These are phyloP conservation scores for Chrysanthemum lavandulifolium DNA, from an alignment of 129 eudicot species.

Conservation along the genomic window DNA sequence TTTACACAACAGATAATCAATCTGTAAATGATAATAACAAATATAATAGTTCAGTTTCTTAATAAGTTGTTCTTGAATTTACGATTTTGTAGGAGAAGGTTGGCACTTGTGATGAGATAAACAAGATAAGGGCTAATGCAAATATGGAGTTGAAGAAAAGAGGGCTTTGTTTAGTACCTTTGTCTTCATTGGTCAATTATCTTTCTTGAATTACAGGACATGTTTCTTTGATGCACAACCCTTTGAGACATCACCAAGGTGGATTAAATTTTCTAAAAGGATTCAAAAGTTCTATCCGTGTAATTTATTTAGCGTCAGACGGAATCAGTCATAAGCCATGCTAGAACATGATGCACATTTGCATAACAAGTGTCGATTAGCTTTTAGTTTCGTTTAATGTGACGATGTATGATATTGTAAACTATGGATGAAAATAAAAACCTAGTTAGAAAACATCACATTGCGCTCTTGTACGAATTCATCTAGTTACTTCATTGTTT, in stretches of 20 bases:
- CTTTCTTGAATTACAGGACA: conserved; percentile 27
- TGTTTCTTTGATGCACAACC: conserved; percentile 13
- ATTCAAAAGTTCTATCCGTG: not conserved
- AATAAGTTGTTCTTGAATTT: not conserved
- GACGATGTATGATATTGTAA: not conserved
- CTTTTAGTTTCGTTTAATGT: not conserved
- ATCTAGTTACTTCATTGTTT: conserved; percentile 7
- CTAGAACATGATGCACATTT: not conserved
- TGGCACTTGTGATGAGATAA: conserved; percentile 21
- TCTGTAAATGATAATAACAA: not conserved
- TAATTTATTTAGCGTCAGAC: not conserved
- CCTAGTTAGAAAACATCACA: not conserved
- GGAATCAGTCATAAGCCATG: conserved; percentile 11
- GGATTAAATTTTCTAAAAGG: conserved; percentile 14
- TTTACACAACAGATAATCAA: too few species aligned
- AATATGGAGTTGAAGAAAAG: conserved; percentile 51
- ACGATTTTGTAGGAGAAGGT: conserved; percentile 41
- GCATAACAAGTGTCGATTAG: not conserved
- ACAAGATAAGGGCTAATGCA: conserved; percentile 23
- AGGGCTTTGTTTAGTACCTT: conserved; percentile 74
- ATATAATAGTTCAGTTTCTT: not conserved
- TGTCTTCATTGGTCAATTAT: conserved; percentile 50
- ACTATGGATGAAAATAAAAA: not conserved
- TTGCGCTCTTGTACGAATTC: not conserved
- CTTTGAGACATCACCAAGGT: not conserved